These are phyloP conservation scores for Mallotus japonicus DNA, from an alignment of 441 rosid genomes.

Conservation along the genomic window DNA sequence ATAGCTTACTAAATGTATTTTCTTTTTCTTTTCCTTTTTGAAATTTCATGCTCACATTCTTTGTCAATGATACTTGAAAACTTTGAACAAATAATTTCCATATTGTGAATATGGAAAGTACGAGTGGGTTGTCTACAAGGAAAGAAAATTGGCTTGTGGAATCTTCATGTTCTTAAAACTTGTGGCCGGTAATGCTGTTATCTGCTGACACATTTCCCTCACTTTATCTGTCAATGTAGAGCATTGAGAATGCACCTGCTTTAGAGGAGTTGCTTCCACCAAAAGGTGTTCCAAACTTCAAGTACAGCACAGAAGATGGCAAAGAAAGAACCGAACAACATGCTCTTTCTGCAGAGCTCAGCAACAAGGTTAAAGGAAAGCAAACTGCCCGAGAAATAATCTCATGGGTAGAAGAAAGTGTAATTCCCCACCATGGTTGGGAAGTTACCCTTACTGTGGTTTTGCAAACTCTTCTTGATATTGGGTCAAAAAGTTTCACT, in stretches of 20 bases:
- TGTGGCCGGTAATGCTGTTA: constrained; percentile 16
- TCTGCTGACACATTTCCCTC: constrained; percentile 18
- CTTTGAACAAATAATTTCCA: background rate
- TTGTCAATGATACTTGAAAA: constrained; percentile 9
- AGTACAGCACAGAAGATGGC: constrained; percentile 63
- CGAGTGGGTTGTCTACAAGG: constrained; percentile 1
- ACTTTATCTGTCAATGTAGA: constrained; percentile 43
- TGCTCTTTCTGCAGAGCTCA: constrained; percentile 69
- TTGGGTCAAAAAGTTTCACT: constrained; percentile 98
- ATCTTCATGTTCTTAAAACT: background rate
- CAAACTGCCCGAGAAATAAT: constrained; percentile 75
- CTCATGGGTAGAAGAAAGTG: constrained; percentile 77
- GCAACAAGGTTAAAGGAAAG: constrained; percentile 82
- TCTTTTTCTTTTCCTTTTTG: background rate
- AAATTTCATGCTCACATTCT: background rate
- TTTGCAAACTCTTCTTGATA: constrained; percentile 80
- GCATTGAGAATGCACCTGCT: constrained; percentile 85
- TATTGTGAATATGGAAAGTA: background rate
- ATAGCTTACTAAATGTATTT: background rate
- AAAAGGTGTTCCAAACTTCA: constrained; percentile 72
- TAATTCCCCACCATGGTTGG: constrained; percentile 70
- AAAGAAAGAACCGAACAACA: constrained; percentile 72
- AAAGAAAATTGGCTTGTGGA: background rate
- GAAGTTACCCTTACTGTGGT: constrained; percentile 68
- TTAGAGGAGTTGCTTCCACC: constrained; percentile 94